Percentiles rank a stretch among this genome's conserved stretches.
Evolutionary conservation across 352 stramenopile genomes (phyloP).

Genomic region (Globisporangium paroecandrum): DNA sequence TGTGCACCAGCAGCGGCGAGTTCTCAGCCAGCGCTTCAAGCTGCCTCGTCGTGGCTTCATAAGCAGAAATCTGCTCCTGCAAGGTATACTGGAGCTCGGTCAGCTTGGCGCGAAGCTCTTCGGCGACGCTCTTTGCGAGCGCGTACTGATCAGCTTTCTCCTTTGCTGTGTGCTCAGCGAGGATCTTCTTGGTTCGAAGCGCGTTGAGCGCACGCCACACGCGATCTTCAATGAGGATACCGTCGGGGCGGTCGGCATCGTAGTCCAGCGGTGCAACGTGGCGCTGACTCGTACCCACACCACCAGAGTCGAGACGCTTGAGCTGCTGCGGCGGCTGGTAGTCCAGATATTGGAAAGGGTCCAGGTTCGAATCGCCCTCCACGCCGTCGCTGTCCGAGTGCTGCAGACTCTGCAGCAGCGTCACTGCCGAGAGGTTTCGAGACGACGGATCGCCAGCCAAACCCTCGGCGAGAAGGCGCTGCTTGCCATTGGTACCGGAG

Average conservation of each 20-base stretch:
- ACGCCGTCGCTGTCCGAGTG: conserved; percentile 22
- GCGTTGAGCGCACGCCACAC: conserved; percentile 67
- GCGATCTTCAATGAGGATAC: conserved; percentile 56
- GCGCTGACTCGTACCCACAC: conserved; percentile 8
- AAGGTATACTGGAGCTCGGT: conserved; percentile 35
- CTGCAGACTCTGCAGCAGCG: conserved; percentile 35
- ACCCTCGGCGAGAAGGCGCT: conserved; percentile 42
- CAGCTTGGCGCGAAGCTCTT: conserved; percentile 48
- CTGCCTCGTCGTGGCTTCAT: conserved; percentile 18
- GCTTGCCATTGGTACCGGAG: conserved; percentile 26
- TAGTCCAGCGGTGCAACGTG: conserved; percentile 71
- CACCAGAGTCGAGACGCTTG: conserved; percentile 8
- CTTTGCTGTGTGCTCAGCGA: conserved; percentile 45
- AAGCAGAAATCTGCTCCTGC: conserved; percentile 25
- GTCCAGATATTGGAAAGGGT: conserved; percentile 73
- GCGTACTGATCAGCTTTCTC: conserved; percentile 56
- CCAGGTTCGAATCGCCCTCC: conserved; percentile 47
- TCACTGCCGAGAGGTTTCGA: conserved; percentile 22
- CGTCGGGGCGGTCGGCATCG: conserved; percentile 61
- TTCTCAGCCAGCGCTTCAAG: conserved; percentile 49
- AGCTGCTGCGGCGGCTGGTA: conserved; percentile 27
- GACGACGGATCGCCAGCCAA: conserved; percentile 25
- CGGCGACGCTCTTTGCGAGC: conserved; percentile 40
- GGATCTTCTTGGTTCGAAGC: conserved; percentile 61
- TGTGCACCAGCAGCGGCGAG: conserved; percentile 76